Conservation (phyloP, 352 stramenopile species). For the Lagenidium giganteum region DNA sequence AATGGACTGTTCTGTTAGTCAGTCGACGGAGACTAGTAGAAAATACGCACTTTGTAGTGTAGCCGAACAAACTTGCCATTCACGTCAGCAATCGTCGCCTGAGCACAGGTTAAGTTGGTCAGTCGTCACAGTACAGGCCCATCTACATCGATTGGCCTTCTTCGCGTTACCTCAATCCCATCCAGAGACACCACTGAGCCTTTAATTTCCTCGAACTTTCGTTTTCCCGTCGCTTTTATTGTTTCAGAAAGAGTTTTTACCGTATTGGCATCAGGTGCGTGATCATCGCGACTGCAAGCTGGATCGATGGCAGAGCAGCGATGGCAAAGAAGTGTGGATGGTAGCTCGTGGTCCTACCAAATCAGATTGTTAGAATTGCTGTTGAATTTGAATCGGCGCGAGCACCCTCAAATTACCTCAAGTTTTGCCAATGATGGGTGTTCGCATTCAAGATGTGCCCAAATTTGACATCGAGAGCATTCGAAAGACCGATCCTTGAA, state of each 20-base stretch:
- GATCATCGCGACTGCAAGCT: slow-evolving; percentile 1
- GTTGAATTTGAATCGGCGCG: background rate
- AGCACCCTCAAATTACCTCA: slow-evolving; percentile 16
- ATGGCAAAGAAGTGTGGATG: slow-evolving; percentile 49
- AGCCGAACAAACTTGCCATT: slow-evolving; percentile 73
- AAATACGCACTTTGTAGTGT: slow-evolving; percentile 63
- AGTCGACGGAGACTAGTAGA: background rate
- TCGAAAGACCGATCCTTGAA: slow-evolving; percentile 76
- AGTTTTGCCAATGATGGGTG: slow-evolving; percentile 33
- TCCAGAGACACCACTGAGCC: slow-evolving; percentile 1
- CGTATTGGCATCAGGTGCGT: slow-evolving; percentile 12
- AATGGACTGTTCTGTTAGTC: background rate
- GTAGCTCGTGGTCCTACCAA: slow-evolving; percentile 30
- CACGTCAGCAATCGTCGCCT: slow-evolving; percentile 64
- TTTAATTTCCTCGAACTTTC: slow-evolving; percentile 1
- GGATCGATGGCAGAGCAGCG: slow-evolving; percentile 27
- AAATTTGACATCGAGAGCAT: slow-evolving; percentile 75
- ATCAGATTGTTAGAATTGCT: background rate
- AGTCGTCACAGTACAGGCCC: slow-evolving; percentile 52
- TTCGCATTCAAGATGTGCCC: slow-evolving; percentile 64
- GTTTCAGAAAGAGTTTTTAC: slow-evolving; percentile 16
- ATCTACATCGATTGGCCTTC: slow-evolving; percentile 24
- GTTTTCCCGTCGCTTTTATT: slow-evolving; percentile 14
- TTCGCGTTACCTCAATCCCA: slow-evolving; percentile 5
- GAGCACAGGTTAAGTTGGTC: background rate